Evolutionary conservation across 1,139 yeast species (phyloP), one percentile per base, ranked within the genome.

Genomic region (Lizanozyma gosingica): DNA sequence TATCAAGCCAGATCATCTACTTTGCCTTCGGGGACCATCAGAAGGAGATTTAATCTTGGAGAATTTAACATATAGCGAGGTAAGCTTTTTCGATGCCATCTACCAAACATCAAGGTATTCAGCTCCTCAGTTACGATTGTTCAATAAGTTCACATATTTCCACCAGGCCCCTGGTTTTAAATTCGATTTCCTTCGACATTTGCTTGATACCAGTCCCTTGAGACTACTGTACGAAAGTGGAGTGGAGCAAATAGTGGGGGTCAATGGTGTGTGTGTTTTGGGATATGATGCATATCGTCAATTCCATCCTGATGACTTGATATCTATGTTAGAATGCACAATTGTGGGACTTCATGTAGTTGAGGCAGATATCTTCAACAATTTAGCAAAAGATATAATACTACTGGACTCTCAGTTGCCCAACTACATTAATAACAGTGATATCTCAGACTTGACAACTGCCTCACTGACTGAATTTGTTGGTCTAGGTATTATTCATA

Each of bases 401-500:
- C 14, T 14, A 4, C 15, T 33, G 14, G n/a, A 6, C n/a, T n/a
- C n/a, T 14, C 35, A 33, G n/a, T 18, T 17, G 6, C 36, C 36
- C 9, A 22, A 22, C 11, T 22, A 22, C 29, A 6, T 37, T 18
- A 51, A 52, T n/a, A 43, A 42, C 32, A 42, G 47, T 35, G 9
- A 46, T 18, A 14, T 47, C 17, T 36, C 46, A 39, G 43, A 50
- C 3, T 38, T 40, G n/a, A 14, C 34, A 45, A 11, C 15, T 38
- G 8, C 29, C 37, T 3, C 14, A 37, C 2, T 35, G 3, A 33
- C 49, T 14, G 41, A 48, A 16, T 67, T 63, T 48, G 47, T 59
- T 17, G 78, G 80, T 0, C 54, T 80, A 14, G 70, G 71, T 1
- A 59, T 82, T 38, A 60, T 83, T 2, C 92, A 83, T 53, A 81